Base-by-base conservation (phyloP, 192 early-diverging fungal genomes). In the Backusella macrospora region DNA sequence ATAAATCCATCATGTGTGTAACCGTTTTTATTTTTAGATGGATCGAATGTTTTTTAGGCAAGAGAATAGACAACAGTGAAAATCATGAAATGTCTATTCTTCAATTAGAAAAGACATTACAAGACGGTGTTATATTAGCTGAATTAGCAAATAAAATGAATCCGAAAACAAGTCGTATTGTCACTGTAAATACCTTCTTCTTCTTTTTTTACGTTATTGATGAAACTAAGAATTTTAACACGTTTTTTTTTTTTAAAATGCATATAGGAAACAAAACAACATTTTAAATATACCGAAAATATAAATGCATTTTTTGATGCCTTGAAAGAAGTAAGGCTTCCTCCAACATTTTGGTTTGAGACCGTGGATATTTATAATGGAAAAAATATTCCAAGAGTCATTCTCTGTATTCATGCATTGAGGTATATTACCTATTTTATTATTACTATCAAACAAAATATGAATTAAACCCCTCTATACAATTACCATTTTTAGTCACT, bases 341-440 rank as follows among this genome's bases (percentile, higher is more conserved):
- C 97, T 9, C 63, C 88, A 86, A 90, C 96, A 73, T 99, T 99
- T 81, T 93, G 96, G 78, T 99, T 99, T 83, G 97, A 99, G 82
- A 83, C 96, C 76, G 96, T 95, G 0, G 98, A 99, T 80, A 79
- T 99, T 55, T 99, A 98, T 83, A 97, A 99, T 75, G 94, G 95
- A 82, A 99, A 99, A 75, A 99, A 99, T 77, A 94, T 99, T 76
- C 98, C 98, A 10, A 95, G 95, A 77, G 98, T 99, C 23, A 96
- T 99, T 74, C 97, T 98, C 79, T 98, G 96, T 82, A 93, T 99
- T 78, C 96, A 98, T 73, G 96, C 96, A 12, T 85, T 98, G 45
- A 95, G 91, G 91, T 92, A 78, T 34, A 7, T 75, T 42, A 23
- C 1, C 12, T 18, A 18, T 80, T 38, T 26, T 10, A 13, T 15